These are phyloP conservation scores for Pyricularia pennisetigena DNA, from an alignment of 2,329 filamentous ascomycete species.

Conservation along the genomic window DNA sequence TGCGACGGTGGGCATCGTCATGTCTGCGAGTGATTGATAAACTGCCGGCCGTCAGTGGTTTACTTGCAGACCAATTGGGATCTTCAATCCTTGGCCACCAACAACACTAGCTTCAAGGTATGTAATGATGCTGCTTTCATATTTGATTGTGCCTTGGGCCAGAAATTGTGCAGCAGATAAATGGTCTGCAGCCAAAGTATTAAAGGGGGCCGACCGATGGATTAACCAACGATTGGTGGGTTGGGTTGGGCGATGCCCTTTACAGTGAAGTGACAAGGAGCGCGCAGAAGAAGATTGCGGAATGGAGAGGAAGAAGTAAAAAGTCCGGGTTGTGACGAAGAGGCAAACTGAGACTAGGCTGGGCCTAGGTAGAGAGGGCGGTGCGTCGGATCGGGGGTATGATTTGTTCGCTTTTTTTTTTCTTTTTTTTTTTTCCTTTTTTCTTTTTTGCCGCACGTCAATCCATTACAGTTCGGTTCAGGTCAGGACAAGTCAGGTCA, in stretches of 20 bases:
- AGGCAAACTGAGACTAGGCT: not conserved
- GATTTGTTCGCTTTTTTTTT: not conserved
- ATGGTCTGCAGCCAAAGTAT: not conserved
- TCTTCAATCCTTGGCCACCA: not conserved
- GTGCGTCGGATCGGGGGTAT: not conserved
- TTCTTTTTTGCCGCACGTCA: not conserved
- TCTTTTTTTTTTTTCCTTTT: not conserved
- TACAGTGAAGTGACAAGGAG: not conserved
- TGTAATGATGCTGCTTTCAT: slow-evolving; percentile 1
- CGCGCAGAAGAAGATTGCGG: not conserved
- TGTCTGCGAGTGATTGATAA: not conserved
- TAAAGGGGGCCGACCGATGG: not conserved
- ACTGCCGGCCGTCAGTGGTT: not conserved
- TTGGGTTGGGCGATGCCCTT: too few relatives aligned
- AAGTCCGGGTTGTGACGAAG: not conserved
- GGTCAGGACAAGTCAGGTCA: not conserved
- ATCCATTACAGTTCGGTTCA: not conserved
- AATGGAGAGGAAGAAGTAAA: not conserved
- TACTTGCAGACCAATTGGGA: not conserved
- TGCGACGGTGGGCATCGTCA: not conserved
- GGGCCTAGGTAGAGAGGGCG: not conserved
- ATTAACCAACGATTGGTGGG: not conserved
- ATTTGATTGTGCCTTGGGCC: not conserved
- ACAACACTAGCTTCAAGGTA: not conserved
- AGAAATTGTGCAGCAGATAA: not conserved